phyloP scores from a whole-genome alignment of 108 stramenopile species.

The Cyclotella sp. region DNA sequence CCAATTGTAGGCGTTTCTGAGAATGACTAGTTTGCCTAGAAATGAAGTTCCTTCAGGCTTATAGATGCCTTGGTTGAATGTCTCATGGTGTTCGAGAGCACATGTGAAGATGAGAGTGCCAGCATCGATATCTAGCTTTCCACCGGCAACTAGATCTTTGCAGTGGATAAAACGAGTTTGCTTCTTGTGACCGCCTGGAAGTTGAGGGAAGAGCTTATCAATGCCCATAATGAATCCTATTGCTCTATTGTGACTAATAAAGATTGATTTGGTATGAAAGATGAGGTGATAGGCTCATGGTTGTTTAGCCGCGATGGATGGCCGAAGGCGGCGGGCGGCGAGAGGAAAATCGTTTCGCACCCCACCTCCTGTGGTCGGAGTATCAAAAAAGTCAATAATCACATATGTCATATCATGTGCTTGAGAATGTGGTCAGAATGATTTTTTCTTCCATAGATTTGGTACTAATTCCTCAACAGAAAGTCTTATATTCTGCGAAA shows the following conservation, averaged over 20 bases:
- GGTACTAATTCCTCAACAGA: no score
- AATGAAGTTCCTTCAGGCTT: background rate
- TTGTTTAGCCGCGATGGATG: no score
- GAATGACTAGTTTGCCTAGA: background rate
- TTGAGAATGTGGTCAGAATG: no score
- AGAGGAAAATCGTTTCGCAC: no score
- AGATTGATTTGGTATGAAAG: background rate
- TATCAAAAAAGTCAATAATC: no score
- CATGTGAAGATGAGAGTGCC: slow-evolving; percentile 3
- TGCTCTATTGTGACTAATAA: no score
- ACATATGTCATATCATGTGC: no score
- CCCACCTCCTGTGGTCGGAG: no score
- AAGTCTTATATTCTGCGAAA: no score
- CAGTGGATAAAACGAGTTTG: no score
- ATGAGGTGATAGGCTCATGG: background rate
- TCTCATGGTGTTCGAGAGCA: background rate
- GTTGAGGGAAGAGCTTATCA: background rate
- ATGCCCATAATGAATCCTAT: background rate
- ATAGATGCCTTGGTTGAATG: background rate
- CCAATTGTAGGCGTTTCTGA: slow-evolving; percentile 3
- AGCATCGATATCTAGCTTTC: background rate
- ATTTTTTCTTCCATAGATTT: no score
- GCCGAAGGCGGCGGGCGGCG: no score
- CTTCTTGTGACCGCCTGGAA: slow-evolving; percentile 2
- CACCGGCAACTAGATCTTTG: background rate